A percentile compares a stretch with the other conserved stretches of the same genome.
These are phyloP conservation scores for Lepiota subincarnata DNA, from an alignment of 768 basidiomycete genomes.

Conservation along the genomic window DNA sequence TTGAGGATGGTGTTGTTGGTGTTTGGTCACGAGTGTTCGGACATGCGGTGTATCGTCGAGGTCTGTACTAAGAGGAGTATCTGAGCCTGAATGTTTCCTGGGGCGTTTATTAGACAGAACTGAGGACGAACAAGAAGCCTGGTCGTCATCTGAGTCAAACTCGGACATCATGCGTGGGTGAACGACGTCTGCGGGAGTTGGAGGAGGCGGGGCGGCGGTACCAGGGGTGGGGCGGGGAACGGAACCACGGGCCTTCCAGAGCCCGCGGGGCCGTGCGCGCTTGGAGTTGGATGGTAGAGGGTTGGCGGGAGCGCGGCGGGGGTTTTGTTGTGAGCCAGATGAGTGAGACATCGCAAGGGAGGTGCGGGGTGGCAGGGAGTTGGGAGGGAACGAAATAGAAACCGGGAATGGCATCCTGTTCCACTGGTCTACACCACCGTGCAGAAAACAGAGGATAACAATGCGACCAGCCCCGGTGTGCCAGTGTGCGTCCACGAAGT, in stretches of 20 bases:
- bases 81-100: slow-evolving; percentile 5
- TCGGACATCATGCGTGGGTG: slow-evolving; percentile 10
- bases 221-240: slow-evolving; percentile 21
- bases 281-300: slow-evolving; percentile 14
- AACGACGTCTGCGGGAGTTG: slow-evolving; percentile 9
- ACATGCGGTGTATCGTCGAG: slow-evolving; percentile 8
- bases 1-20: slow-evolving; percentile 21
- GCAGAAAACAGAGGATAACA: slow-evolving; percentile 11
- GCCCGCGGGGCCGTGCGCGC: slow-evolving; percentile 33
- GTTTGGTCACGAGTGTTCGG: slow-evolving; percentile 13
- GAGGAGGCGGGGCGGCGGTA: slow-evolving; percentile 12
- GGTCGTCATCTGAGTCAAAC: slow-evolving; percentile 4
- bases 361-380: slow-evolving; percentile 5
- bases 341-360: slow-evolving; percentile 13
- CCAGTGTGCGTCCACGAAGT: neutral
- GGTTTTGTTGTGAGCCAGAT: slow-evolving; percentile 11
- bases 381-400: slow-evolving; percentile 19
- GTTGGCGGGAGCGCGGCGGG: neutral
- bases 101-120: neutral
- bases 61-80: slow-evolving; percentile 12
- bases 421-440: neutral
- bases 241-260: slow-evolving; percentile 43
- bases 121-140: slow-evolving; percentile 9
- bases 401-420: slow-evolving; percentile 24
- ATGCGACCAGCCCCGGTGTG: neutral